Base-by-base conservation (phyloP, 768 basidiomycete species). In the Antrodiella citrinella region DNA sequence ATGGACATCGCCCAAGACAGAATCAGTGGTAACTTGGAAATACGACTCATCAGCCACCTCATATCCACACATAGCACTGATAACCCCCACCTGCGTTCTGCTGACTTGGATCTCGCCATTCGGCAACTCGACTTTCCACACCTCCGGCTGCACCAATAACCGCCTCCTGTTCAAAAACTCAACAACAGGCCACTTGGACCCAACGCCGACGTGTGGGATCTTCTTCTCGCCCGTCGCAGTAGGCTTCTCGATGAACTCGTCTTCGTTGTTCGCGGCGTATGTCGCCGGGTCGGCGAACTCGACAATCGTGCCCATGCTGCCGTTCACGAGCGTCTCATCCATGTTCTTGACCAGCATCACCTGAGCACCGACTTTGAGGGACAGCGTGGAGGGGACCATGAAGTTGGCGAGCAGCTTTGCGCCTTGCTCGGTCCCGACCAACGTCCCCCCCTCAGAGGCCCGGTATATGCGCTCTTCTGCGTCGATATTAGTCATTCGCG, bases 1-100 rank as follows among this genome's bases (percentile, higher is more conserved):
- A 98, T 98, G 44, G 86, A 90, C 91, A 97, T 95, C 0, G 95
- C 94, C 95, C 94, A 98, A 0, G 94, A 78, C 35, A 95, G 74
- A 52, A 96, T 93, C 21, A 97, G 64, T 0, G 91, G 91, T 1
- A 95, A 65, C 90, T 94, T 19, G 22, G 20, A 48, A 20, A 21
- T 15, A 15, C 21, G 12, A 46, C n/a, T 18, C n/a, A n/a, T 47
- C 19, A 19, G n/a, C n/a, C n/a, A n/a, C n/a, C n/a, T n/a, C n/a
- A 51, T 39, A 15, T 42, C 18, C 2, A 39, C 48, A 44, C 12
- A 19, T 44, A 35, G n/a, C n/a, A n/a, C n/a, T n/a, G 30, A 35
- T 35, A 35, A 18, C 22, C 64, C 75, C 22, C 48, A 93, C 90
- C 79, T 97, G 94, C 2, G 71, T 73, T 56, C 94, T 71, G 51